Conservation (phyloP, 192 early-diverging fungal species). For the Coemansia sp. region DNA sequence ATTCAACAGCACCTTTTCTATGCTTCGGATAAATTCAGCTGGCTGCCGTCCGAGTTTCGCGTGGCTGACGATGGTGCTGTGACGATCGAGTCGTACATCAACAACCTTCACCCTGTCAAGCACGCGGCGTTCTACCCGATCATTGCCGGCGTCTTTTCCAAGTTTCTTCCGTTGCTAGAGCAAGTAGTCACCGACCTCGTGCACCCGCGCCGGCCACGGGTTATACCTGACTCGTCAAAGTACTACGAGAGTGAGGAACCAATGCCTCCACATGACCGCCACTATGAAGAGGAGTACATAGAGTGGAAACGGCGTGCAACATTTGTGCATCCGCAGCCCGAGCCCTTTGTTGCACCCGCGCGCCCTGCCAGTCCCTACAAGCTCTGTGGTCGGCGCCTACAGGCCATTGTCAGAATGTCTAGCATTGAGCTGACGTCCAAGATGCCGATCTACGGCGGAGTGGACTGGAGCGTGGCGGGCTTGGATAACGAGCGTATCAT, state of each 20-base stretch:
- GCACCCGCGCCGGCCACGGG: neutral
- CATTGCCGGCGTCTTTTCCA: constrained; percentile 41
- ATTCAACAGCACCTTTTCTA: neutral
- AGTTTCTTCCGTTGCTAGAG: constrained; percentile 64
- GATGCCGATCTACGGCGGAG: constrained; percentile 59
- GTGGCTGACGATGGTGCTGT: constrained; percentile 44
- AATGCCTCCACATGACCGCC: neutral
- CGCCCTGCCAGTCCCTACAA: constrained; percentile 15
- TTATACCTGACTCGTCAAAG: neutral
- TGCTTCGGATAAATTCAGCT: constrained; percentile 49
- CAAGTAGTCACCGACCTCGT: constrained; percentile 20
- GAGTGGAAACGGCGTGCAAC: neutral
- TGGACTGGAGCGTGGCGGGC: constrained; percentile 72
- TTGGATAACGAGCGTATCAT: constrained; percentile 71
- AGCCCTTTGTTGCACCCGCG: constrained; percentile 35
- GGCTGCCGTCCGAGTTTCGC: constrained; percentile 64
- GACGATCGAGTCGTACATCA: constrained; percentile 62
- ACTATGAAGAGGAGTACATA: neutral
- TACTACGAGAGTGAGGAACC: neutral
- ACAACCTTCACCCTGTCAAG: constrained; percentile 61
- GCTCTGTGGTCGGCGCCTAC: constrained; percentile 42
- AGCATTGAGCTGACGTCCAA: constrained; percentile 67
- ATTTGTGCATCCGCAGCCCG: constrained; percentile 35
- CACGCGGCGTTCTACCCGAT: constrained; percentile 49
- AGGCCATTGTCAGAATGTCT: constrained; percentile 75